Percentiles rank a stretch among this genome's conserved stretches.
Evolutionary conservation across 2,329 filamentous ascomycete genomes (phyloP).

Genomic region (Sphaerostilbella broomeana): DNA sequence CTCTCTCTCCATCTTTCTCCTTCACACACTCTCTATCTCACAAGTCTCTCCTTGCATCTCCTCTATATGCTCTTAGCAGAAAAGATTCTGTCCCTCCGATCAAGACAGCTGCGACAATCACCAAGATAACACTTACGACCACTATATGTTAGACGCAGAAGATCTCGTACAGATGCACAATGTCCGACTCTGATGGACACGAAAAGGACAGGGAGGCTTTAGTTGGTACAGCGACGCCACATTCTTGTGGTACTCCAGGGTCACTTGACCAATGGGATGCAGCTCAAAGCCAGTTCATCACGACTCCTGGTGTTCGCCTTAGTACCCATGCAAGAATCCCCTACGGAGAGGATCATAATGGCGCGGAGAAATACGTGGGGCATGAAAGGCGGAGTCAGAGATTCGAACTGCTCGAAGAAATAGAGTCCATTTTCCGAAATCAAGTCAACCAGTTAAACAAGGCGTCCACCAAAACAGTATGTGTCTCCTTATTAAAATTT

Average conservation of each 20-base stretch:
- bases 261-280: background rate
- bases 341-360: background rate
- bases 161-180: no score
- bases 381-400: background rate
- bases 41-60: background rate
- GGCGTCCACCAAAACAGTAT: background rate
- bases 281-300: background rate
- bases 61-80: background rate
- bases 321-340: background rate
- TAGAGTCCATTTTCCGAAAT: background rate
- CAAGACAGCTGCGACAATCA: no score
- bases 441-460: conserved; percentile 2
- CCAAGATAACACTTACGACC: no score
- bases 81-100: no score
- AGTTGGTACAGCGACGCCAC: no score
- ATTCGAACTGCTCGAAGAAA: background rate
- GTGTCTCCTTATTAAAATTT: background rate
- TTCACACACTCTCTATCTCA: background rate
- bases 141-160: no score
- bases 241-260: background rate
- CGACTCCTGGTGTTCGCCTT: background rate
- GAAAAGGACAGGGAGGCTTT: no score
- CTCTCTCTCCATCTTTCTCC: background rate
- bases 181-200: no score
- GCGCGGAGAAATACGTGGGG: no score